A percentile compares a stretch with the other conserved stretches of the same genome.
Conservation (phyloP, 2,329 filamentous ascomycete genomes). For the Talaromyces sp. region DNA sequence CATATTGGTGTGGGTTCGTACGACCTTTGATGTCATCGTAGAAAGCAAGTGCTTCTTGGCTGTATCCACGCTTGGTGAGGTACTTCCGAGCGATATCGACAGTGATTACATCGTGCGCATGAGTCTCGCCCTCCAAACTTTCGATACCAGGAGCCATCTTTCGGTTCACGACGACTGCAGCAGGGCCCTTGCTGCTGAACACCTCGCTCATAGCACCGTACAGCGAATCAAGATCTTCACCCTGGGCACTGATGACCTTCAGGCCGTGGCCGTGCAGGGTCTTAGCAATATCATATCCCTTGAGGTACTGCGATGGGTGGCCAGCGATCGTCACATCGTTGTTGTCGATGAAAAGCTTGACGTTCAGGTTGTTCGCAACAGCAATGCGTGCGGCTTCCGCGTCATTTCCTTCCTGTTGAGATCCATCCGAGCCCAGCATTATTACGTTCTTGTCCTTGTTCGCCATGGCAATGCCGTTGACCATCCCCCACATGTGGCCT, state of each 20-base stretch:
- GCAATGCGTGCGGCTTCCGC: constrained; percentile 36
- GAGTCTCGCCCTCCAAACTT: constrained; percentile 26
- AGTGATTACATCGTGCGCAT: constrained; percentile 34
- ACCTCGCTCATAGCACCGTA: constrained; percentile 27
- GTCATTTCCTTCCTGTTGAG: constrained; percentile 38
- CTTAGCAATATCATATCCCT: constrained; percentile 27
- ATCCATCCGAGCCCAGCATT: constrained; percentile 34
- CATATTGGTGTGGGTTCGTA: constrained; percentile 27
- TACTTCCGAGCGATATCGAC: constrained; percentile 33
- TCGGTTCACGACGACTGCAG: constrained; percentile 24
- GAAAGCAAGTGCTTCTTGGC: constrained; percentile 25
- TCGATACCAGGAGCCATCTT: constrained; percentile 35
- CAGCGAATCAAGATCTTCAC: constrained; percentile 32
- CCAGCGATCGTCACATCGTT: constrained; percentile 38
- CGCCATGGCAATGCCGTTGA: constrained; percentile 34
- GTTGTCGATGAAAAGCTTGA: constrained; percentile 36
- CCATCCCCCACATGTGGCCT: constrained; percentile 35
- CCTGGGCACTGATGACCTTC: constrained; percentile 29
- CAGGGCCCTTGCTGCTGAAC: constrained; percentile 28
- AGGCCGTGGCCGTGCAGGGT: constrained; percentile 33
- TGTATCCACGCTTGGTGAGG: constrained; percentile 32
- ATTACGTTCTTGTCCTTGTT: constrained; percentile 31
- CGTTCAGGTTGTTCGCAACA: constrained; percentile 30
- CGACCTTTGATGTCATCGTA: constrained; percentile 28
- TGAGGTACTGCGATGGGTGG: constrained; percentile 34